Percentiles rank a stretch among this genome's conserved stretches.
Conservation (phyloP, 2,329 filamentous ascomycete species). For the Verticillium albo-atrum region DNA sequence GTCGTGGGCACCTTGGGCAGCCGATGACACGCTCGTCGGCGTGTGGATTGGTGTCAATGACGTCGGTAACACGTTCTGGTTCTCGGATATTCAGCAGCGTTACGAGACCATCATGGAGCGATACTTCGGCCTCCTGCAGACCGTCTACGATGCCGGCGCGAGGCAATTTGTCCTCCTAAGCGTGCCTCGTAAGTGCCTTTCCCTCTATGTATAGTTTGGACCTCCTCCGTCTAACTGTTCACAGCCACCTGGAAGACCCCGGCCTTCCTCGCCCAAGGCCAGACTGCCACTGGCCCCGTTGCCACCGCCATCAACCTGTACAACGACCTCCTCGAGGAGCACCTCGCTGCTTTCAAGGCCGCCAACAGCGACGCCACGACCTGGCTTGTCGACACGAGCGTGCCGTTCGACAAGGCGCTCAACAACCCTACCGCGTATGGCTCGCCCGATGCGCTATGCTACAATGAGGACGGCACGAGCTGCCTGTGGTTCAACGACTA, state of each 20-base stretch:
- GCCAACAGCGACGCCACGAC: constrained; percentile 26
- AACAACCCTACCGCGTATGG: constrained; percentile 35
- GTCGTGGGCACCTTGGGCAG: constrained; percentile 34
- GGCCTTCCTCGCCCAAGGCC: constrained; percentile 19
- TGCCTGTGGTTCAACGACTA: constrained; percentile 43
- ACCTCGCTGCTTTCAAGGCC: constrained; percentile 24
- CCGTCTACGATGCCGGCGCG: constrained; percentile 38
- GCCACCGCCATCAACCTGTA: constrained; percentile 29
- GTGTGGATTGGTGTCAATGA: constrained; percentile 56
- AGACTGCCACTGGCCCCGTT: constrained; percentile 20
- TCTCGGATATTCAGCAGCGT: constrained; percentile 17
- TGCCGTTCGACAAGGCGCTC: constrained; percentile 36
- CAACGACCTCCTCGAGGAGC: constrained; percentile 26
- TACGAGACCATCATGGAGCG: constrained; percentile 32
- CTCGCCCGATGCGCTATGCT: constrained; percentile 35
- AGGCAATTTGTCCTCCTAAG: constrained; percentile 43
- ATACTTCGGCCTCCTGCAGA: constrained; percentile 36
- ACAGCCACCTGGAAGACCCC: constrained; percentile 36
- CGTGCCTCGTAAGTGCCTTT: constrained; percentile 33
- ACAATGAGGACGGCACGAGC: constrained; percentile 32
- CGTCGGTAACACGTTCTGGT: constrained; percentile 43
- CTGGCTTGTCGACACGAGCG: constrained; percentile 33
- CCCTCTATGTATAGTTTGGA: neutral
- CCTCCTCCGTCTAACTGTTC: neutral
- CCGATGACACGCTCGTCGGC: constrained; percentile 38